Evolutionary conservation across 257 asterid genomes (phyloP).

Genomic region (Lavandula angustifolia): DNA sequence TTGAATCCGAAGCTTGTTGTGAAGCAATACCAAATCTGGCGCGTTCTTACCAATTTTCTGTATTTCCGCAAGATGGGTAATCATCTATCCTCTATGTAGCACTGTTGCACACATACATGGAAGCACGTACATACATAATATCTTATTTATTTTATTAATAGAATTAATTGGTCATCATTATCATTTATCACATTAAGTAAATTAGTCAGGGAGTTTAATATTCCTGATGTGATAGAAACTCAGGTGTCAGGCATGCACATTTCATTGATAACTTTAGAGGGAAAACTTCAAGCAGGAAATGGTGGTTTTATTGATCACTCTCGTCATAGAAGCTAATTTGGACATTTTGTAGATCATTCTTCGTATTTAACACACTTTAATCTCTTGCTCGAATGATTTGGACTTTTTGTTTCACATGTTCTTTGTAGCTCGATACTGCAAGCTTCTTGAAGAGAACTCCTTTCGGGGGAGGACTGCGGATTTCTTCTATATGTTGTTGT

Average conservation of each 20-base stretch:
- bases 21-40: constrained; percentile 91
- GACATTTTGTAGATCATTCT: background rate
- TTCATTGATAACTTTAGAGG: too few relatives aligned
- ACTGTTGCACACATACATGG: too few relatives aligned
- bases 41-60: constrained; percentile 81
- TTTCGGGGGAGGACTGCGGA: constrained; percentile 97
- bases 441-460: constrained; percentile 96
- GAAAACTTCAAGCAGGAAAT: constrained; percentile 7
- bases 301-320: background rate
- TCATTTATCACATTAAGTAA: too few relatives aligned
- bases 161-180: too few relatives aligned
- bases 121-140: too few relatives aligned
- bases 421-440: constrained; percentile 98
- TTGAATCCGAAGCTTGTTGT: constrained; percentile 88
- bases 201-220: too few relatives aligned
- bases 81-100: constrained; percentile 24
- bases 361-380: constrained; percentile 22
- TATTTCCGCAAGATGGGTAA: constrained; percentile 99
- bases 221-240: too few relatives aligned
- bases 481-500: constrained; percentile 91
- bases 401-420: constrained; percentile 99
- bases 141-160: too few relatives aligned
- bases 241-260: constrained; percentile 12
- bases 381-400: constrained; percentile 62
- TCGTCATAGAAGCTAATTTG: constrained; percentile 6